A percentile compares a stretch with the other conserved stretches of the same genome.
phyloP scores from a whole-genome alignment of 306 rosid species.

The Quercus parvula region DNA sequence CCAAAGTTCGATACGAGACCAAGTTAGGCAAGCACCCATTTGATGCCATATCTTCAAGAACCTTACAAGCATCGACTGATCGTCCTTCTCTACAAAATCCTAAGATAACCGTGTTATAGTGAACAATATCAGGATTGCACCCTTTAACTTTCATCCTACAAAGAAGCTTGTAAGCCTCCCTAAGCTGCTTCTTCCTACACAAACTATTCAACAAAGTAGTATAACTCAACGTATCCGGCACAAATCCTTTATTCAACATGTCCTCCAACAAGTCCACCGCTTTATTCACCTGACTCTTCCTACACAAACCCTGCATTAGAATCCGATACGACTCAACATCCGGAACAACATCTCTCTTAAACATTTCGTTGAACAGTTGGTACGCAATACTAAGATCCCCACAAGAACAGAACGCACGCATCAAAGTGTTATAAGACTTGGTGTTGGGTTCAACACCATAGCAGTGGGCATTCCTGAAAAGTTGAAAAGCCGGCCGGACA shows the following conservation, averaged over 20 bases:
- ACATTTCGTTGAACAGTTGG: constrained; percentile 76
- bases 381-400: constrained; percentile 79
- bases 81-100: constrained; percentile 89
- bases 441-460: constrained; percentile 54
- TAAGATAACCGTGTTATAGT: constrained; percentile 63
- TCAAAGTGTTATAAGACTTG: constrained; percentile 62
- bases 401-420: constrained; percentile 59
- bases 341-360: constrained; percentile 58
- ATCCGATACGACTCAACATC: constrained; percentile 74
- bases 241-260: constrained; percentile 84
- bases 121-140: constrained; percentile 85
- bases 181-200: constrained; percentile 84
- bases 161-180: constrained; percentile 88
- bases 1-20: constrained; percentile 70
- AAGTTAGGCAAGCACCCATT: constrained; percentile 79
- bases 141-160: constrained; percentile 97
- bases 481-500: constrained; percentile 53
- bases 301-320: constrained; percentile 81
- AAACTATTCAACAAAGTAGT: constrained; percentile 85
- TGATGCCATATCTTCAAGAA: constrained; percentile 62
- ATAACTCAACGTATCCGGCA: constrained; percentile 76
- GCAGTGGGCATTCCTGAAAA: constrained; percentile 64
- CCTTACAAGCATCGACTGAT: constrained; percentile 69
- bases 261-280: constrained; percentile 79
- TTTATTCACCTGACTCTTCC: constrained; percentile 76